Evolutionary conservation across 305 asterid species (phyloP), one percentile per base, ranked within the genome.

Genomic region (Monarda citriodora): DNA sequence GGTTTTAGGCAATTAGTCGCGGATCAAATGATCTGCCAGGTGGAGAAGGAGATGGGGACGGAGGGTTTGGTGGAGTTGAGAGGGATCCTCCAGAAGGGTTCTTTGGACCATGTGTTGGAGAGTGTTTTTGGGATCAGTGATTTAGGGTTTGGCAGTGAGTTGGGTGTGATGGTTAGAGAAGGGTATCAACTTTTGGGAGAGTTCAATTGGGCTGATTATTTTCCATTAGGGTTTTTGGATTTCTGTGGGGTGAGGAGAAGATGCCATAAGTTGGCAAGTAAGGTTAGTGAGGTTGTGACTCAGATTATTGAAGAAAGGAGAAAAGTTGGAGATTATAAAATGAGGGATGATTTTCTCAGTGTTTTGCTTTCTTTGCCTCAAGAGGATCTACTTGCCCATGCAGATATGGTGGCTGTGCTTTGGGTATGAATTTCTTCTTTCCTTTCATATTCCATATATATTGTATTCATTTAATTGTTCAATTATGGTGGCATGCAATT

Each of bases 161-260:
- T 87, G 66, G 84, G 87, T 16, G 50, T 49, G 53, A 79, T 84
- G 89, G 86, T 87, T n/a, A 75, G 74, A 40, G 86, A 84, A 76
- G 92, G 95, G 41, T 87, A 87, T 78, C 84, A 73, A 56, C 8
- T 79, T 8, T 64, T 87, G 45, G 73, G 78, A 11, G 86, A 79
- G 58, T 82, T 87, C 67, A 87, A 84, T 34, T 87, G 92, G 95
- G 70, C 71, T 45, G 95, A 87, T 69, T 77, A 87, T 66, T 59
- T 81, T 53, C 71, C 84, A 36, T 74, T 79, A 29, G 75, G 79
- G 64, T 60, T 70, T 52, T 61, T 87, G 44, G 95, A 87, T 53
- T 75, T 86, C 31, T 40, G 68, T 58, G 89, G 88, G 53, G 83
- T 77, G 49, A 81, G 74, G 79, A 81, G 80, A 74, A 84, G 86